These are phyloP conservation scores for Geranomyces michiganensis DNA, from an alignment of 192 early-diverging fungal species.

Conservation along the genomic window DNA sequence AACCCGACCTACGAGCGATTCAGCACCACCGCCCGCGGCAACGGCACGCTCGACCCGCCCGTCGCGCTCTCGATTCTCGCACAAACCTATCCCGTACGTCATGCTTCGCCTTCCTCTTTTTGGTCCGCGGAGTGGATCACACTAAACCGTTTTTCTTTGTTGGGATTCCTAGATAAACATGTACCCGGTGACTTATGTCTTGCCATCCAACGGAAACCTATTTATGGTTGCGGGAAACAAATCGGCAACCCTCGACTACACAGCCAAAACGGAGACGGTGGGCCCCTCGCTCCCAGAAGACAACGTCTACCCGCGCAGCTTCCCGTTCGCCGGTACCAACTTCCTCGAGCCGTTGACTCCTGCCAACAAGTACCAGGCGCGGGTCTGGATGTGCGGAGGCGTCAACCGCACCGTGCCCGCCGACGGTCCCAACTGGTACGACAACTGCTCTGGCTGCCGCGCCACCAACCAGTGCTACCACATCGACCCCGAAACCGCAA, in stretches of 20 bases:
- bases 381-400: conserved; percentile 47
- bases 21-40: neutral
- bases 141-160: neutral
- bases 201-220: conserved; percentile 26
- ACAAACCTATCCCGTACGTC: too few species aligned
- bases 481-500: conserved; percentile 32
- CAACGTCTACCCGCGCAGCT: conserved; percentile 23
- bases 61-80: too few species aligned
- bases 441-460: conserved; percentile 14
- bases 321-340: conserved; percentile 40
- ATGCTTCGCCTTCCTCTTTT: too few species aligned
- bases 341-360: conserved; percentile 40
- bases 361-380: conserved; percentile 38
- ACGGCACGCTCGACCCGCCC: neutral
- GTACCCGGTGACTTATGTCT: conserved; percentile 31
- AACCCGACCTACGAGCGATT: conserved; percentile 25
- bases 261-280: conserved; percentile 1
- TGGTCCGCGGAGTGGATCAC: too few species aligned
- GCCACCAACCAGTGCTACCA: conserved; percentile 35
- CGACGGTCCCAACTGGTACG: conserved; percentile 21
- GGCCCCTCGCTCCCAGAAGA: conserved; percentile 22
- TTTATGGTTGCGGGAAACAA: conserved; percentile 26
- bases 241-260: conserved; percentile 2
- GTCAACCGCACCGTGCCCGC: conserved; percentile 12
- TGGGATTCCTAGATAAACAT: conserved; percentile 13